Conservation (phyloP, 371 early-diverging fungal genomes). For the Actinomortierella wolfii region DNA sequence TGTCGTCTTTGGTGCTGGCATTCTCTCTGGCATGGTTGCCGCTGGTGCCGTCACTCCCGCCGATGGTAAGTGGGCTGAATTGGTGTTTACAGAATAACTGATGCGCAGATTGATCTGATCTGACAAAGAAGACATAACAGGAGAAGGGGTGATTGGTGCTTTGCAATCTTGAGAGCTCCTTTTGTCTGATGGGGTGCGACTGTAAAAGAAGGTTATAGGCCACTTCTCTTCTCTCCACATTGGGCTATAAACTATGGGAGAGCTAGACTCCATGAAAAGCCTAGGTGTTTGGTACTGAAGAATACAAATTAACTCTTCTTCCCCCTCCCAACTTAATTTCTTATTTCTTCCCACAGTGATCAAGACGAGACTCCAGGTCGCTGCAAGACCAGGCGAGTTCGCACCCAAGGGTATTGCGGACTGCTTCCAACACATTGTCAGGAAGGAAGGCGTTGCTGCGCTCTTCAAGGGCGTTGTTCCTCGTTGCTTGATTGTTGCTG, state of each 20-base stretch:
- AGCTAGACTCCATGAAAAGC: too few relatives aligned
- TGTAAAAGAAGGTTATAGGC: too few relatives aligned
- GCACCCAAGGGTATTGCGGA: constrained; percentile 86
- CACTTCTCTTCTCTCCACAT: too few relatives aligned
- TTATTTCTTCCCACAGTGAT: constrained; percentile 63
- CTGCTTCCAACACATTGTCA: constrained; percentile 84
- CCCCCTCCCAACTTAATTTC: not conserved
- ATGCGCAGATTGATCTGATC: too few relatives aligned
- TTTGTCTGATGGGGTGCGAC: too few relatives aligned
- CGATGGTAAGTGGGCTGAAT: constrained; percentile 55
- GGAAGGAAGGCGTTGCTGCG: constrained; percentile 92
- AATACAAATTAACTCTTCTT: too few relatives aligned
- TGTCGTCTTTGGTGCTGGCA: constrained; percentile 90
- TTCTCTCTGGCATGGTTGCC: constrained; percentile 96
- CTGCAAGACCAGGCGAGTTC: constrained; percentile 88
- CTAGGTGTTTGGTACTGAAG: too few relatives aligned
- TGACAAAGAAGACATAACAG: too few relatives aligned
- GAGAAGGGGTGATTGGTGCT: too few relatives aligned
- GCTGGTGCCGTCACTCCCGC: constrained; percentile 97
- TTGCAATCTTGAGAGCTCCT: too few relatives aligned
- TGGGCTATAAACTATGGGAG: too few relatives aligned
- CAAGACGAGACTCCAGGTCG: constrained; percentile 97
- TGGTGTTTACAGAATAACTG: too few relatives aligned
- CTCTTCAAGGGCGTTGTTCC: constrained; percentile 91
- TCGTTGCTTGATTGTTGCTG: constrained; percentile 46